Percentiles rank a stretch among this genome's conserved stretches.
These are phyloP conservation scores for Polyplosphaeria fusca DNA, from an alignment of 495 filamentous ascomycete species.

Conservation along the genomic window DNA sequence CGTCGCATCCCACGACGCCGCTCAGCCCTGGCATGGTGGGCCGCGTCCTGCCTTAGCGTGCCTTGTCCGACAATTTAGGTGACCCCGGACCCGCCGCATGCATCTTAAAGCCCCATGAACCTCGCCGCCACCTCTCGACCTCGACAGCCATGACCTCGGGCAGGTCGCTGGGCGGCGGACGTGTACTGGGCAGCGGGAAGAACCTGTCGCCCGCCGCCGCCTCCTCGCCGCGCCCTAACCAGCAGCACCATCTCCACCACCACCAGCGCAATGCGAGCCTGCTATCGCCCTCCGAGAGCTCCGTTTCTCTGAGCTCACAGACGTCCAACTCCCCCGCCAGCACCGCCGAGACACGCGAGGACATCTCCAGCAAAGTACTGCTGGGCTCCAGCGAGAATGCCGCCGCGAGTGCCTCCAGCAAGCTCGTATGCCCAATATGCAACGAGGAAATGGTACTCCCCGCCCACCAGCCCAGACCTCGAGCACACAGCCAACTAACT, in stretches of 20 bases:
- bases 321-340: constrained; percentile 56
- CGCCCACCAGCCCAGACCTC: neutral
- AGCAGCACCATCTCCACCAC: constrained; percentile 38
- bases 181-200: constrained; percentile 80
- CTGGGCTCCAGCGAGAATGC: constrained; percentile 53
- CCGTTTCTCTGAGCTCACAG: constrained; percentile 56
- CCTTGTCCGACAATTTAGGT: constrained; percentile 3
- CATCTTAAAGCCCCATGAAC: constrained; percentile 1
- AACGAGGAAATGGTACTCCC: constrained; percentile 82
- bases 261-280: constrained; percentile 40
- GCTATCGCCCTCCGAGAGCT: constrained; percentile 50
- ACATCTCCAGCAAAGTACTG: constrained; percentile 57
- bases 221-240: constrained; percentile 52
- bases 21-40: constrained; percentile 10
- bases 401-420: constrained; percentile 54
- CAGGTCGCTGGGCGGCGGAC: constrained; percentile 77
- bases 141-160: constrained; percentile 43
- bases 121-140: constrained; percentile 15
- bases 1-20: too few species aligned
- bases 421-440: constrained; percentile 90
- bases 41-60: neutral
- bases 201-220: constrained; percentile 66
- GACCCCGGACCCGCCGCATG: neutral
- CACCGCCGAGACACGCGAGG: constrained; percentile 56
- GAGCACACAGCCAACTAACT: neutral